A percentile compares a stretch with the other conserved stretches of the same genome.
phyloP scores from a whole-genome alignment of 805 yeast genomes.

The Candida nanaspora region DNA sequence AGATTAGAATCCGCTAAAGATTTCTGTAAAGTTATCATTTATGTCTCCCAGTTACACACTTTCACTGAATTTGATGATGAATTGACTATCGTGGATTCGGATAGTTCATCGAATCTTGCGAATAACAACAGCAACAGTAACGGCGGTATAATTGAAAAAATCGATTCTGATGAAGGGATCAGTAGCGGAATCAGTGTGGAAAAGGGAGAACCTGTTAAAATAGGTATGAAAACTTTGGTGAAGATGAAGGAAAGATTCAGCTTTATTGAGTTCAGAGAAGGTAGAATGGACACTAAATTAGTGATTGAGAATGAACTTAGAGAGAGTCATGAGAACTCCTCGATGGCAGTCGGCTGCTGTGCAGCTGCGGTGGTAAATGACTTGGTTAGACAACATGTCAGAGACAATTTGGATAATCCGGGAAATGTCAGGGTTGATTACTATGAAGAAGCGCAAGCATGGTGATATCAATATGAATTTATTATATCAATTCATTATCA shows the following conservation, averaged over 20 bases:
- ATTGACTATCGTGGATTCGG: background rate
- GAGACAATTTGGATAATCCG: slow-evolving; percentile 7
- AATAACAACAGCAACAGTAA: no score
- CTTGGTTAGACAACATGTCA: slow-evolving; percentile 17
- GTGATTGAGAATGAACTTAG: slow-evolving; percentile 30
- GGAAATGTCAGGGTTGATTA: slow-evolving; percentile 18
- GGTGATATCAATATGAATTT: no score
- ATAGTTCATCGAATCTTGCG: slow-evolving; percentile 1
- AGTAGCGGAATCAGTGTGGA: no score
- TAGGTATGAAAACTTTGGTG: background rate
- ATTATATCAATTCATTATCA: no score
- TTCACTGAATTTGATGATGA: background rate
- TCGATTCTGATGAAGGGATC: no score
- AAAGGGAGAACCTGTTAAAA: background rate
- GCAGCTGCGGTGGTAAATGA: slow-evolving; percentile 39
- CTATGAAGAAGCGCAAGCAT: slow-evolving; percentile 28
- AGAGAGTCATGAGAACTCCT: slow-evolving; percentile 27
- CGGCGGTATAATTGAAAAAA: no score
- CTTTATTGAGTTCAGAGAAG: slow-evolving; percentile 35
- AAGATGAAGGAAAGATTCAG: slow-evolving; percentile 16
- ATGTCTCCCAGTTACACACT: slow-evolving; percentile 26
- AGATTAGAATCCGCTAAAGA: slow-evolving; percentile 24
- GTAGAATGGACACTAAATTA: slow-evolving; percentile 33
- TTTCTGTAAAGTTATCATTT: slow-evolving; percentile 31
- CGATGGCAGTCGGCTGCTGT: slow-evolving; percentile 39